A percentile compares a stretch with the other conserved stretches of the same genome.
Evolutionary conservation across 768 basidiomycete species (phyloP).

Genomic region (Sarcomyxa edulis): DNA sequence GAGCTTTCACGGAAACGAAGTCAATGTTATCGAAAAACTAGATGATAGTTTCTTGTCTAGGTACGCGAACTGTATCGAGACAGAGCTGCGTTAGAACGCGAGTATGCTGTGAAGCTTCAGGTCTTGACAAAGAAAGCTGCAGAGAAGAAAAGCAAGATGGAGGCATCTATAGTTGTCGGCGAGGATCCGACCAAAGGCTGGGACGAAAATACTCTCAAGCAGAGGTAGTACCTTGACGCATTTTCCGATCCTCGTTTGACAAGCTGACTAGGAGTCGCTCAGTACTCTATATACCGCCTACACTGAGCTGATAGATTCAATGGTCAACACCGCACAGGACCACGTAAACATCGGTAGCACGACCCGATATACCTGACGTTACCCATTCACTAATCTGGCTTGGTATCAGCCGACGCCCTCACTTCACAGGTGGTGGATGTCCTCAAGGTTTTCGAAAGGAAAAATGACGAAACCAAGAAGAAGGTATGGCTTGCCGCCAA

Average conservation of each 20-base stretch:
- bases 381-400: too few relatives aligned
- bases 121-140: constrained; percentile 57
- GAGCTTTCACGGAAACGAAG: too few relatives aligned
- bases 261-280: constrained; percentile 8
- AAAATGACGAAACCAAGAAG: constrained; percentile 63
- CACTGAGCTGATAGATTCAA: constrained; percentile 56
- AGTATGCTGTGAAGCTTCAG: constrained; percentile 73
- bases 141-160: constrained; percentile 66
- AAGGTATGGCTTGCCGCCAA: constrained; percentile 39
- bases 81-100: constrained; percentile 64
- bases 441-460: constrained; percentile 53
- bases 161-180: constrained; percentile 53
- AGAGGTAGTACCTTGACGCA: constrained; percentile 39
- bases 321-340: constrained; percentile 58
- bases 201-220: constrained; percentile 43
- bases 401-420: constrained; percentile 63
- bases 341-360: constrained; percentile 60
- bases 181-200: constrained; percentile 61
- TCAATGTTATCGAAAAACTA: background rate
- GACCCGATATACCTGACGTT: too few relatives aligned
- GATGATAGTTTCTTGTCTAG: constrained; percentile 27
- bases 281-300: constrained; percentile 77
- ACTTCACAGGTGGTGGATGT: constrained; percentile 57
- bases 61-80: constrained; percentile 70
- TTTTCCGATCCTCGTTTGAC: constrained; percentile 8